Base-by-base conservation (phyloP, 805 yeast genomes). In the Kuraishia hungarica region DNA sequence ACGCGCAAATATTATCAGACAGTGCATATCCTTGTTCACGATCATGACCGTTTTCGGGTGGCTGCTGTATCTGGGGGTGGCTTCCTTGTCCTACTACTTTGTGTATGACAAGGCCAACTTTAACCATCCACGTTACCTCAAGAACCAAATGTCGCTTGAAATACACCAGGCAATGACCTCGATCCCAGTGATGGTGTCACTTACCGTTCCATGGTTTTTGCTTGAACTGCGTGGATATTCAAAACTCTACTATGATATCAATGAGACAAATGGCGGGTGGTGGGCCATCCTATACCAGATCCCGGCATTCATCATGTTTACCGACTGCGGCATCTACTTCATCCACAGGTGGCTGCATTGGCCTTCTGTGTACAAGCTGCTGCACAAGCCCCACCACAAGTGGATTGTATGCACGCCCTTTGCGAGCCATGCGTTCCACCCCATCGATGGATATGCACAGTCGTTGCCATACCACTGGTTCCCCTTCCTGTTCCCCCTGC, bases 321-420 rank as follows among this genome's bases (percentile, higher is more conserved):
- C 99, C 1, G 99, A 94, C 72, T 86, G 90, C 69, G 87, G 93
- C 55, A 91, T 94, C 65, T 94, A 94, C 70, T 77, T 87, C 66
- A 86, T 91, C 62, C 99, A 94, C 74, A 84, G 98, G 68, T 81
- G 89, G 81, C 79, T 94, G 65, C 99, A 94, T 70, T 90, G 94
- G 89, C 97, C 97, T 22, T 62, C 77, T 19, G 86, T 94, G 48
- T 94, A 94, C 81, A 92, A 87, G 75, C 70, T 65, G 24, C 75
- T 94, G 59, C 99, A 94, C 76, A 94, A 94, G 75, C 97, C 97
- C 13, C 99, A 94, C 72, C 99, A 94, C 80, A 94, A 94, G 74
- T 94, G 99, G 99, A 83, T 94, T 62, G 97, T 94, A 48, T 93
- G 98, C 58, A 93, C 99, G 10, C 99, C 99, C 50, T 94, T 87